Evolutionary conservation across 2,329 filamentous ascomycete genomes (phyloP).

Genomic region (Fusarium liriodendri): DNA sequence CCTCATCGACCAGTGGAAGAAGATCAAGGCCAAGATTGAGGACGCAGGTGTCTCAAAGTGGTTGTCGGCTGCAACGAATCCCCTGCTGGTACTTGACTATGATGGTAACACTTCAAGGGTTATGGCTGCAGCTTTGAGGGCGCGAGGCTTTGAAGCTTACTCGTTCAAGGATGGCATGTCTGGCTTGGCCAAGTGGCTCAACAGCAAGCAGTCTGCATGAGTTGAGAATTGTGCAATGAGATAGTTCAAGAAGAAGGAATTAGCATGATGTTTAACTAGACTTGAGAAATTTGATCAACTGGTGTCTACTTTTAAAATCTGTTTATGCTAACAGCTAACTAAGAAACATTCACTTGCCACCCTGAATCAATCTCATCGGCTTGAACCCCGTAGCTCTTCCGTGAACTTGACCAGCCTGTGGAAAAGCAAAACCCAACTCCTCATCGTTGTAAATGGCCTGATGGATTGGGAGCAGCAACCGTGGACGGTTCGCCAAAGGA

Average conservation of each 20-base stretch:
- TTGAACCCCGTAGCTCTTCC: background rate
- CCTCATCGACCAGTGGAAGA: background rate
- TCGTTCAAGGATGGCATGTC: background rate
- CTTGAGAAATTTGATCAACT: background rate
- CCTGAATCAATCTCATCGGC: background rate
- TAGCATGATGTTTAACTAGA: background rate
- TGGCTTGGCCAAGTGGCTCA: background rate
- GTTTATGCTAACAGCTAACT: background rate
- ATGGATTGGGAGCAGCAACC: background rate
- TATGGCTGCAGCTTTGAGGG: background rate
- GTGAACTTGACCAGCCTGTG: background rate
- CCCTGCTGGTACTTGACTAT: background rate
- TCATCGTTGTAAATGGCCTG: conserved; percentile 3
- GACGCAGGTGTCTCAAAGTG: background rate
- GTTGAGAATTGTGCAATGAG: background rate
- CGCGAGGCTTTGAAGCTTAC: background rate
- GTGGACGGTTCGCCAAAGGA: background rate
- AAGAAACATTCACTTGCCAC: background rate
- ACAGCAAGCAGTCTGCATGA: background rate
- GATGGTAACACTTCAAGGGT: background rate
- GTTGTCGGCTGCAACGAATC: background rate
- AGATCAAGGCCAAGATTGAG: background rate
- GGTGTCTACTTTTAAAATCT: background rate
- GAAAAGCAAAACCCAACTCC: background rate
- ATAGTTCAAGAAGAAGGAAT: background rate